Evolutionary conservation across 108 stramenopile species (phyloP), one percentile per base, ranked within the genome.

Genomic region (Nitzschia palea): DNA sequence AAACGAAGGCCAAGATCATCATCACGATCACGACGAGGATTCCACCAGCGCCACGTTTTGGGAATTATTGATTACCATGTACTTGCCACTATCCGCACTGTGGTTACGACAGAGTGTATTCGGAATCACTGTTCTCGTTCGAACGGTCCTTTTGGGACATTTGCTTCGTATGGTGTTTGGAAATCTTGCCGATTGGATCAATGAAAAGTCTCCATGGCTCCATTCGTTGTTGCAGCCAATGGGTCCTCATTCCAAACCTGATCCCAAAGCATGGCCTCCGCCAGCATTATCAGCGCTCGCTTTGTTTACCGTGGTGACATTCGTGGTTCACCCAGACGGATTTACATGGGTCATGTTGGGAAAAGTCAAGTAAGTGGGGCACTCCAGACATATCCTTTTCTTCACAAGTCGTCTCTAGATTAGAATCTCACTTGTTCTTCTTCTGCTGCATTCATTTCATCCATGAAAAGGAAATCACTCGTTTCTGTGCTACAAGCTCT

Each of bases 301-400:
- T n/a, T 9, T 80, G 4, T 44, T 86, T 0, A 86, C 87, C 2
- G 34, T 79, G n/a, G 55, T 86, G 22, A 83, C 83, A 8, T 65
- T 89, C 15, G 74, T 86, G 25, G 76, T 84, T 14, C 87, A 89
- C 72, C 87, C 87, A 0, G 87, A 89, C 69, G 87, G 87, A 20
- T 37, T 78, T 26, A 89, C 87, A 20, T 89, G 87, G 87, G 65
- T 86, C 20, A 44, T 86, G 56, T 29, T 86, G 54, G 79, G 85
- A 28, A 89, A 82, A 66, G 29, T 81, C 18, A 68, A 79, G 78
- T 87, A 63, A 42, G 78, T 77, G 23, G 8, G 40, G 14, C 40
- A n/a, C n/a, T n/a, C n/a, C n/a, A 26, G 15, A 40, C n/a, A n/a
- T n/a, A 8, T 57, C 31, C 29, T 15, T 18, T 33, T 57, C 29